Conservation (phyloP, 2,329 filamentous ascomycete genomes). For the Dactylellina drechsleri region DNA sequence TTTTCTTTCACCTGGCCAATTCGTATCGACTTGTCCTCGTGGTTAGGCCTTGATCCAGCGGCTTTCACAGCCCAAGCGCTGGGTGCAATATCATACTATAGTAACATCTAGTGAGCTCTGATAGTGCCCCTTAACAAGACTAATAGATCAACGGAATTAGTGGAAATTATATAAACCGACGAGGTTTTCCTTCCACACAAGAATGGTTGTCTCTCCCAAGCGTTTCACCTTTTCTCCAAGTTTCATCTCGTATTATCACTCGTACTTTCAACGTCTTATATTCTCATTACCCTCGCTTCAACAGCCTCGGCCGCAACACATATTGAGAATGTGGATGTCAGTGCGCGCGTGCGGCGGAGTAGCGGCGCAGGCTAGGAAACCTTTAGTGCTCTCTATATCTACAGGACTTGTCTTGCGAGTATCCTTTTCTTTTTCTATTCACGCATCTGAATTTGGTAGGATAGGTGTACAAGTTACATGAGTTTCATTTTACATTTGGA, state of each 20-base stretch:
- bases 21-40: slow-evolving; percentile 39
- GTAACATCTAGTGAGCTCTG: slow-evolving; percentile 23
- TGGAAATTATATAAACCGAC: slow-evolving; percentile 35
- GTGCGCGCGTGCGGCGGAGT: too few relatives aligned
- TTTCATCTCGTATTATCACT: background rate
- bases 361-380: too few relatives aligned
- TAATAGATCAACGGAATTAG: slow-evolving; percentile 4
- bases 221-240: slow-evolving; percentile 1
- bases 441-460: too few relatives aligned
- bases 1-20: slow-evolving; percentile 23
- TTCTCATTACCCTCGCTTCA: background rate
- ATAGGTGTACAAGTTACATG: too few relatives aligned
- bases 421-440: background rate
- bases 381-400: too few relatives aligned
- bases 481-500: too few relatives aligned
- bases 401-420: too few relatives aligned
- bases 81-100: slow-evolving; percentile 2
- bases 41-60: slow-evolving; percentile 2
- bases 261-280: background rate
- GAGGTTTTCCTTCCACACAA: slow-evolving; percentile 8
- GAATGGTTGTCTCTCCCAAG: slow-evolving; percentile 4
- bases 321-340: too few relatives aligned
- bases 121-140: slow-evolving; percentile 32
- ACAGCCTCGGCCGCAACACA: slow-evolving; percentile 38
- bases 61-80: slow-evolving; percentile 22